Percentiles rank a stretch among this genome's conserved stretches.
These are phyloP conservation scores for Boechera retrofracta DNA, from an alignment of 345 rosid genomes.

Conservation along the genomic window DNA sequence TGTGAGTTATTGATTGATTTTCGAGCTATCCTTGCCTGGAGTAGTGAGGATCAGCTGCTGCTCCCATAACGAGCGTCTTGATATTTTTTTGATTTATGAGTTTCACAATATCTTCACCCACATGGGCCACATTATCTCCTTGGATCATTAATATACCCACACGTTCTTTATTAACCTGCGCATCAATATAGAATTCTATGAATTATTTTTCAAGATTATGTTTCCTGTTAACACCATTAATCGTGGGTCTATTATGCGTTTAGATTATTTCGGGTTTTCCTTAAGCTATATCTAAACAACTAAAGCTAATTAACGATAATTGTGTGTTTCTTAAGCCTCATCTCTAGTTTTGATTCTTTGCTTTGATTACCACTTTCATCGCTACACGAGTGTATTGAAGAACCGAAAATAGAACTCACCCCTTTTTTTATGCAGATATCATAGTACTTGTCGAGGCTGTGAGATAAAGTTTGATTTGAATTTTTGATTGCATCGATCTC, in stretches of 20 bases:
- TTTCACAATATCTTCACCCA: constrained; percentile 72
- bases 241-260: no score
- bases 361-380: background rate
- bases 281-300: background rate
- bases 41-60: constrained; percentile 73
- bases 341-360: background rate
- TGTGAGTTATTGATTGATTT: background rate
- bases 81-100: constrained; percentile 59
- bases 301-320: background rate
- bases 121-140: constrained; percentile 9
- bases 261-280: no score
- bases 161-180: constrained; percentile 67
- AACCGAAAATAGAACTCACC: constrained; percentile 48
- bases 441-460: constrained; percentile 57
- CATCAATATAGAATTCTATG: background rate
- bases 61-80: constrained; percentile 84
- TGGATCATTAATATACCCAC: constrained; percentile 46
- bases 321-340: background rate
- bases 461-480: constrained; percentile 52
- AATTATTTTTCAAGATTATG: background rate
- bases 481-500: constrained; percentile 63
- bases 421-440: constrained; percentile 55
- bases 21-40: constrained; percentile 49
- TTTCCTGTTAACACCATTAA: background rate
- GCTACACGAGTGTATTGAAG: background rate